phyloP scores from a whole-genome alignment of 202 grass and related monocot genomes.

The Schoenoplectus tabernaemontani region DNA sequence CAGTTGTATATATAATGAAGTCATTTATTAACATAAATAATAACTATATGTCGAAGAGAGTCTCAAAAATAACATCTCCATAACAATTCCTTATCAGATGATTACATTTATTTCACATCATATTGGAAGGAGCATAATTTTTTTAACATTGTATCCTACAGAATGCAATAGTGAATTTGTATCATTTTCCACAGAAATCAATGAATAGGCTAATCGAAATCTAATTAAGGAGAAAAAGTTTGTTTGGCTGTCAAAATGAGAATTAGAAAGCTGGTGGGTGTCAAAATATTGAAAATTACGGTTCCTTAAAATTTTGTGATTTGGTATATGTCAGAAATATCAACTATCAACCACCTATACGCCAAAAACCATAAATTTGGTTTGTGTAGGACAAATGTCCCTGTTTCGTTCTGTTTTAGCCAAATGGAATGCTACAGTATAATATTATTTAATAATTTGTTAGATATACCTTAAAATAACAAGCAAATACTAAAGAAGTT shows the following conservation, averaged over 20 bases:
- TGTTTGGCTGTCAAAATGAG: background rate
- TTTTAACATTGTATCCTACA: no score
- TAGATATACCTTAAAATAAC: background rate
- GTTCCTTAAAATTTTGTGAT: background rate
- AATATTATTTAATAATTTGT: background rate
- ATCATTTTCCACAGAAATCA: background rate
- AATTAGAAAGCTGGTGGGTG: background rate
- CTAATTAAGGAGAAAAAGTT: background rate
- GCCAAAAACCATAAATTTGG: background rate
- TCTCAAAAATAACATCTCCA: no score
- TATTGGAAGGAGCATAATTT: no score
- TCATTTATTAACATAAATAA: no score
- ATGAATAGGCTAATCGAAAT: background rate
- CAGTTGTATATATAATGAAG: no score
- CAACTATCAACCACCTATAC: background rate
- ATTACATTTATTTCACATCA: no score
- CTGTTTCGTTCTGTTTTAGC: background rate
- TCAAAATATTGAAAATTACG: background rate
- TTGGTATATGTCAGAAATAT: background rate
- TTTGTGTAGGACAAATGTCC: background rate
- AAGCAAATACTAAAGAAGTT: background rate
- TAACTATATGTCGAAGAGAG: no score
- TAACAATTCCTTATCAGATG: no score
- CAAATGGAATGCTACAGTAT: background rate
- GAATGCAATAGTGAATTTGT: background rate